Base-by-base conservation (phyloP, 148 eudicot species). In the Diospyros lotus region DNA sequence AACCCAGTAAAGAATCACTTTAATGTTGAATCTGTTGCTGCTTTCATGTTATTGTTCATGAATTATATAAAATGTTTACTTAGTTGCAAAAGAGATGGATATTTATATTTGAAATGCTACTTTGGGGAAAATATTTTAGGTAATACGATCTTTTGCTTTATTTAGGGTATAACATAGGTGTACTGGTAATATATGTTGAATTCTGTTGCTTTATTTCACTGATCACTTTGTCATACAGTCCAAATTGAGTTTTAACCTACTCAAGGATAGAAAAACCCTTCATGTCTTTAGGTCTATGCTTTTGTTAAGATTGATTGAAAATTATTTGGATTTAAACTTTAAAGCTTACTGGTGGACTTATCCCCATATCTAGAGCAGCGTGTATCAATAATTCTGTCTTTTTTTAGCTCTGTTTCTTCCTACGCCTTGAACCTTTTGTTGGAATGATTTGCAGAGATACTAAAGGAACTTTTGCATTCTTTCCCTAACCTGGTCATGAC, bases 401-500 rank as follows among this genome's bases (percentile, higher is more conserved):
- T 60, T 48, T n/a, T 60, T 7, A 15, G n/a, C 7, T 17, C 41
- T 42, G 17, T 50, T 6, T 56, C 12, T 59, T 59, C 15, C 48
- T 72, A 45, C 50, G 14, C n/a, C 76, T 73, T 12, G 63, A 48
- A 14, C 59, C 51, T 40, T 50, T 51, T 8, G 39, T 17, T 75
- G 76, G 59, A 38, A 46, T 79, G 48, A 72, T 82, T 68, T 81
- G 83, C 91, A 94, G 98, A 92, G 69, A 91, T 94, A 73, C 74
- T 92, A 55, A 88, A 85, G 84, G 90, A 89, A 81, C 89, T 94
- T 69, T 82, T 90, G 66, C 70, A 67, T 58, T 80, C 80, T 53
- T 89, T 89, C 78, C 97, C 97, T 12, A 92, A 91, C 86, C 82
- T 92, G 78, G 96, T 93, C 50, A 92, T 94, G 98, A 92, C 98